A percentile compares a stretch with the other conserved stretches of the same genome.
These are phyloP conservation scores for Podaxis carcinomalis DNA, from an alignment of 768 basidiomycete genomes.

Conservation along the genomic window DNA sequence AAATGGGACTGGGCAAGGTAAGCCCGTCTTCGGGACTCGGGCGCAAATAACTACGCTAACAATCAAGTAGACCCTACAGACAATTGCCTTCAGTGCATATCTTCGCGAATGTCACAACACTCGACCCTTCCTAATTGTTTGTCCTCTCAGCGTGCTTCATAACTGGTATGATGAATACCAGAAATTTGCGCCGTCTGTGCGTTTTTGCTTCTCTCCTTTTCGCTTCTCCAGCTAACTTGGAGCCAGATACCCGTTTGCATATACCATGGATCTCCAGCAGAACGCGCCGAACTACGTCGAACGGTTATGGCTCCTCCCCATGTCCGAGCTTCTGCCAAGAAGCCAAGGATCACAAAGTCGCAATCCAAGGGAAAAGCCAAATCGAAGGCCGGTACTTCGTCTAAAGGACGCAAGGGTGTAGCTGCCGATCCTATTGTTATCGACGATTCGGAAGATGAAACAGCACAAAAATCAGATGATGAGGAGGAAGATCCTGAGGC, in stretches of 20 bases:
- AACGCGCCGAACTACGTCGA: slow-evolving; percentile 74
- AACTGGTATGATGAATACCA: slow-evolving; percentile 87
- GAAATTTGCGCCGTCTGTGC: slow-evolving; percentile 73
- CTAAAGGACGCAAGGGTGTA: slow-evolving; percentile 9
- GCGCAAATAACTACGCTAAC: background rate
- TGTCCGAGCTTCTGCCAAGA: slow-evolving; percentile 7
- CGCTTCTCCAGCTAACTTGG: background rate
- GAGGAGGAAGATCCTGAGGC: slow-evolving; percentile 16
- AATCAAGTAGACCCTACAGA: slow-evolving; percentile 76
- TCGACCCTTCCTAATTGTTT: slow-evolving; percentile 83
- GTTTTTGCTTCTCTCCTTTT: slow-evolving; percentile 1
- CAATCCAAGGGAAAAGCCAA: slow-evolving; percentile 15
- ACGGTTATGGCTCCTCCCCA: slow-evolving; percentile 47
- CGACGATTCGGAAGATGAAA: slow-evolving; percentile 18
- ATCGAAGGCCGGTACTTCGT: slow-evolving; percentile 14
- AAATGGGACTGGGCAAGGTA: slow-evolving; percentile 90
- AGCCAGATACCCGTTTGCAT: slow-evolving; percentile 82
- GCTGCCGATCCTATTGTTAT: slow-evolving; percentile 16
- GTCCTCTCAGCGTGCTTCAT: slow-evolving; percentile 88
- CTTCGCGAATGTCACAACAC: slow-evolving; percentile 69
- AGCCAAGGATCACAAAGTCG: slow-evolving; percentile 12
- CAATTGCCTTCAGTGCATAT: slow-evolving; percentile 90
- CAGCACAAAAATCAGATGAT: slow-evolving; percentile 16
- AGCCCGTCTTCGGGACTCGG: background rate
- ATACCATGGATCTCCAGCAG: slow-evolving; percentile 83